phyloP scores from a whole-genome alignment of 1,284 basidiomycete genomes.

The Tausonia pullulans region DNA sequence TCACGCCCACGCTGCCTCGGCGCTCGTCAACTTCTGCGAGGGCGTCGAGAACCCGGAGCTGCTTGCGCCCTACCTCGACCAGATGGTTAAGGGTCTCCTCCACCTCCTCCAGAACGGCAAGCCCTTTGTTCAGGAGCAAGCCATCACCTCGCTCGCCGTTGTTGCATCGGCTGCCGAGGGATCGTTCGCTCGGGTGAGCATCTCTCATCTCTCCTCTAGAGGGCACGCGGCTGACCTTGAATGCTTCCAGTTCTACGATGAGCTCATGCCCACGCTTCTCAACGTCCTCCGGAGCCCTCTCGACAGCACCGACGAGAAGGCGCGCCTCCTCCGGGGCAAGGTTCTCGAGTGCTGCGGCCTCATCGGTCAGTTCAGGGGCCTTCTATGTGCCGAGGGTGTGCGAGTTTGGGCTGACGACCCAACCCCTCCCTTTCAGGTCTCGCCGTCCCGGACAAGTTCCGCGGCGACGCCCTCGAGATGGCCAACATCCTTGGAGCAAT shows the following conservation, averaged over 20 bases:
- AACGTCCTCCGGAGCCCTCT: conserved; percentile 46
- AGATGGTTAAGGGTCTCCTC: conserved; percentile 58
- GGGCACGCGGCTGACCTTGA: not conserved
- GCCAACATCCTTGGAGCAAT: conserved; percentile 38
- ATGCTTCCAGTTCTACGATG: conserved; percentile 49
- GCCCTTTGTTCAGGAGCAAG: not conserved
- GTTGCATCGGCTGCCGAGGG: conserved; percentile 67
- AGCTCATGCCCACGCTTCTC: conserved; percentile 63
- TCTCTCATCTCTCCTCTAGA: not conserved
- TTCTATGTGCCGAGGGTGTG: not conserved
- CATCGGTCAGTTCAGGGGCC: conserved; percentile 44
- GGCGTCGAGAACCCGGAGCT: conserved; percentile 60
- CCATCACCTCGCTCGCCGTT: conserved; percentile 46
- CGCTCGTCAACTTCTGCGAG: conserved; percentile 80
- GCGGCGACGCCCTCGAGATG: conserved; percentile 58
- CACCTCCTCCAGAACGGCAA: conserved; percentile 40
- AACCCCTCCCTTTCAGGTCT: conserved; percentile 44
- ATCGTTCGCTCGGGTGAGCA: conserved; percentile 27
- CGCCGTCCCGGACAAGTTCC: conserved; percentile 62
- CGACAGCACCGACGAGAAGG: conserved; percentile 41
- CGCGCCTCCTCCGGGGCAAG: conserved; percentile 54
- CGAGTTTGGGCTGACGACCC: not conserved
- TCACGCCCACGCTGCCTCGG: conserved; percentile 68
- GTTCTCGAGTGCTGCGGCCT: conserved; percentile 78
- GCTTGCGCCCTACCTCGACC: conserved; percentile 55